Evolutionary conservation across 2,329 filamentous ascomycete genomes (phyloP), one percentile per base, ranked within the genome.

Genomic region (Nothopassalora personata): DNA sequence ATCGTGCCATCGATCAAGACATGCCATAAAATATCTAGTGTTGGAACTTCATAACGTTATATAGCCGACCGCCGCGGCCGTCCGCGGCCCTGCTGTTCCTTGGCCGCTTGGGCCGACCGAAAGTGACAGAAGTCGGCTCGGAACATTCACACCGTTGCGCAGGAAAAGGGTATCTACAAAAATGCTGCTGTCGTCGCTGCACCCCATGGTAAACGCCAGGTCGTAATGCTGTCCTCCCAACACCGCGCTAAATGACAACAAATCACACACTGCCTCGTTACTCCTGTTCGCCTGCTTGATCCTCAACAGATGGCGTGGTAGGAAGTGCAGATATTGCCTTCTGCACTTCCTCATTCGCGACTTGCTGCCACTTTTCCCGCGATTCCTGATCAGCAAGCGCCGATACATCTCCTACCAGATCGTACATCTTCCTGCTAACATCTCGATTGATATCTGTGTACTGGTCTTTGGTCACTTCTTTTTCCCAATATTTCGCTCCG

Each of bases 361-460:
- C 82, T 66, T 82, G 85, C 76, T 95, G 89, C 82, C 91, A 91
- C 51, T 81, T 82, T 64, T 83, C 83, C 58, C 86, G 83, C 57
- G 84, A 83, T 30, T 85, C 83, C 23, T 87, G 81, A 68, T 89
- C 83, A 4, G 75, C 71, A 31, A 94, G 80, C 23, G 74, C 76
- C 54, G 74, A 73, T 39, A 80, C 75, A 59, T 79, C 79, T 5
- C 80, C 80, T 28, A 85, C 81, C 50, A 79, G 77, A 33, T 86
- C 91, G 75, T 99, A 99, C 59, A 99, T 79, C 76, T 88, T 89
- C 59, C 91, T 87, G 46, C 91, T 97, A 34, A 97, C 86, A 60
- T 89, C 87, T 62, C 91, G 87, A 72, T 97, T 97, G 75, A 97
- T 96, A 58, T 86, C 85, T 2, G 90, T 93, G 73, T 96, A 99